A percentile compares a stretch with the other conserved stretches of the same genome.
Evolutionary conservation across 2,329 filamentous ascomycete species (phyloP).

Genomic region (Fusarium circinatum): DNA sequence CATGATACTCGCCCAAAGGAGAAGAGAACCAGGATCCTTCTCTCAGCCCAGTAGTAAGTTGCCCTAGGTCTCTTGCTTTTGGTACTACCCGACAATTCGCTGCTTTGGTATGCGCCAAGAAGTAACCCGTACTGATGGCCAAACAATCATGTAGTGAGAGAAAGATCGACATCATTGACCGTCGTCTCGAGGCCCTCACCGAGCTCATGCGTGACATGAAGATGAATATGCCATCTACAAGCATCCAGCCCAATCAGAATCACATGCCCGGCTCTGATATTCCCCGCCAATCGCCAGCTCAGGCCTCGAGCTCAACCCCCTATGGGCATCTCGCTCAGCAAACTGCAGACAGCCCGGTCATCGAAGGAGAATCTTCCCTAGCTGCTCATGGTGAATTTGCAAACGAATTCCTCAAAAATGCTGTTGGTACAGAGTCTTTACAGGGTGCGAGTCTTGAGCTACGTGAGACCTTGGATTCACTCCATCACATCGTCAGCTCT

Average conservation of each 20-base stretch:
- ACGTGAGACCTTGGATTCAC: constrained; percentile 49
- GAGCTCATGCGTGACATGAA: constrained; percentile 49
- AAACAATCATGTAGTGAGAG: constrained; percentile 44
- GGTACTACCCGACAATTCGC: not conserved
- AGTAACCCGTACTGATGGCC: not conserved
- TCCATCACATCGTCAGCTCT: constrained; percentile 44
- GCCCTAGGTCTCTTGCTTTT: not conserved
- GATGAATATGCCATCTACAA: constrained; percentile 34
- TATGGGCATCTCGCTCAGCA: constrained; percentile 31
- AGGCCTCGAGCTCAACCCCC: constrained; percentile 26
- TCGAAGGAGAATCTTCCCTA: constrained; percentile 58
- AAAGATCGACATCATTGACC: constrained; percentile 53
- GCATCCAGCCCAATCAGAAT: constrained; percentile 12
- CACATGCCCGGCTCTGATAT: constrained; percentile 26
- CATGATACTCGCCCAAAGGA: constrained; percentile 48
- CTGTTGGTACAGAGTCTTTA: constrained; percentile 45
- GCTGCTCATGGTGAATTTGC: constrained; percentile 59
- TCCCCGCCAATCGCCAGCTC: constrained; percentile 23
- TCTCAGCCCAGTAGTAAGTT: constrained; percentile 53
- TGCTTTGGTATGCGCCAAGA: not conserved
- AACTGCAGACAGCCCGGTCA: constrained; percentile 44
- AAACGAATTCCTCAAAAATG: constrained; percentile 55
- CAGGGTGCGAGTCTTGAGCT: constrained; percentile 46
- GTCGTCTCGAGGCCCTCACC: constrained; percentile 49
- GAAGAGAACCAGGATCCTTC: constrained; percentile 50